These are phyloP conservation scores for Pichia ethanolica DNA, from an alignment of 805 yeast species.

Conservation along the genomic window DNA sequence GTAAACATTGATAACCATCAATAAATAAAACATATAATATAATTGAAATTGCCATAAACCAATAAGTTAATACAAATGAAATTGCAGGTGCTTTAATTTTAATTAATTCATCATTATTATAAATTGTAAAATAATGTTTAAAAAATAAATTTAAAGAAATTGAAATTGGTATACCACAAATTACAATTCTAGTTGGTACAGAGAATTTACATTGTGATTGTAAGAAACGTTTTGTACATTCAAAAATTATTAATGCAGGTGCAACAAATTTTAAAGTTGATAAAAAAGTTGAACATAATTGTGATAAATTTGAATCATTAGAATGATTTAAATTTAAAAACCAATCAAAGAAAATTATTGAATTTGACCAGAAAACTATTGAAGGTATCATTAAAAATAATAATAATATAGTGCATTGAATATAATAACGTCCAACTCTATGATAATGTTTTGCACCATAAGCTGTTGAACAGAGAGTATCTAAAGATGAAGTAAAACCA, in stretches of 20 bases:
- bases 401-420: constrained; percentile 53
- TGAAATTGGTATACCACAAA: constrained; percentile 63
- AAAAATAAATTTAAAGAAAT: constrained; percentile 50
- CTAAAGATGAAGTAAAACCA: constrained; percentile 68
- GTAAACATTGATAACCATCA: constrained; percentile 66
- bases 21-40: constrained; percentile 45
- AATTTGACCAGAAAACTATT: constrained; percentile 48
- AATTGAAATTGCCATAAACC: constrained; percentile 55
- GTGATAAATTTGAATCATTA: constrained; percentile 34
- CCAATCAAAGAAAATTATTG: constrained; percentile 35
- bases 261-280: constrained; percentile 48
- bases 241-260: constrained; percentile 62
- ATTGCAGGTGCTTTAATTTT: constrained; percentile 42
- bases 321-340: constrained; percentile 21
- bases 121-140: constrained; percentile 58
- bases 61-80: constrained; percentile 59
- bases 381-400: constrained; percentile 47
- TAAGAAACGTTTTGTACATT: constrained; percentile 62
- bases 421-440: constrained; percentile 58
- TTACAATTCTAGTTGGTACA: constrained; percentile 61
- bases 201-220: constrained; percentile 74
- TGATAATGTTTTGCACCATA: constrained; percentile 57
- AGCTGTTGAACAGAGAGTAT: constrained; percentile 71
- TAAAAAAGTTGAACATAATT: constrained; percentile 49
- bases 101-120: constrained; percentile 31